Evolutionary conservation across 179 eudicot species (phyloP).

Genomic region (Vitellaria paradoxa): DNA sequence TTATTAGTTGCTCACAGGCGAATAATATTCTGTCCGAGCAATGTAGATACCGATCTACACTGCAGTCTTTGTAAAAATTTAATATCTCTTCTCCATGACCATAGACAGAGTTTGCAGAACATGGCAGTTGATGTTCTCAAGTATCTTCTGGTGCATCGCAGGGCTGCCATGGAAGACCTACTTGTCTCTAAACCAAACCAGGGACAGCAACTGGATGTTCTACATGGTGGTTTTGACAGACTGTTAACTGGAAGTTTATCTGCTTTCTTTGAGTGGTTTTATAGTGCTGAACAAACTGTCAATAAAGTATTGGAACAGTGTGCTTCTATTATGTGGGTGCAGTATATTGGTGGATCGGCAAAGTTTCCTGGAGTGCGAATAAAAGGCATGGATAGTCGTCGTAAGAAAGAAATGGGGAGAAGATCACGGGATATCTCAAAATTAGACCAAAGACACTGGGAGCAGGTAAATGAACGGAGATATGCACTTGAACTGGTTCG

Average conservation of each 20-base stretch:
- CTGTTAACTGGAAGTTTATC: slow-evolving; percentile 74
- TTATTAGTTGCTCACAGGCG: slow-evolving; percentile 85
- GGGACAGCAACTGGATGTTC: slow-evolving; percentile 66
- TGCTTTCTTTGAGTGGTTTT: slow-evolving; percentile 82
- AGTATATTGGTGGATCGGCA: slow-evolving; percentile 77
- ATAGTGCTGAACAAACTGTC: slow-evolving; percentile 62
- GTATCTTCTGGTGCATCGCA: slow-evolving; percentile 82
- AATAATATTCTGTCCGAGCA: slow-evolving; percentile 92
- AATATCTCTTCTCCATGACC: slow-evolving; percentile 79
- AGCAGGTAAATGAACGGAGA: slow-evolving; percentile 85
- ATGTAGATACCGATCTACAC: slow-evolving; percentile 77
- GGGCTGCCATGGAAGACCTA: slow-evolving; percentile 88
- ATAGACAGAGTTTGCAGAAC: slow-evolving; percentile 58
- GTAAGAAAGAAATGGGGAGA: slow-evolving; percentile 77
- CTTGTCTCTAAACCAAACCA: slow-evolving; percentile 86
- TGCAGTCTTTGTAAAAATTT: slow-evolving; percentile 89
- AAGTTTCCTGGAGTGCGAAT: slow-evolving; percentile 95
- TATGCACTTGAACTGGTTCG: slow-evolving; percentile 86
- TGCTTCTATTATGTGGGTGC: slow-evolving; percentile 97
- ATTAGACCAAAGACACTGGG: slow-evolving; percentile 76
- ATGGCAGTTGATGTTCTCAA: slow-evolving; percentile 82
- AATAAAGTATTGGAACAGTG: slow-evolving; percentile 88
- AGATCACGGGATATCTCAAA: slow-evolving; percentile 67
- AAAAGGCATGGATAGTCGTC: slow-evolving; percentile 92
- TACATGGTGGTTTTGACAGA: slow-evolving; percentile 95